These are phyloP conservation scores for Plectosphaerella plurivora DNA, from an alignment of 2,329 filamentous ascomycete species.

Conservation along the genomic window DNA sequence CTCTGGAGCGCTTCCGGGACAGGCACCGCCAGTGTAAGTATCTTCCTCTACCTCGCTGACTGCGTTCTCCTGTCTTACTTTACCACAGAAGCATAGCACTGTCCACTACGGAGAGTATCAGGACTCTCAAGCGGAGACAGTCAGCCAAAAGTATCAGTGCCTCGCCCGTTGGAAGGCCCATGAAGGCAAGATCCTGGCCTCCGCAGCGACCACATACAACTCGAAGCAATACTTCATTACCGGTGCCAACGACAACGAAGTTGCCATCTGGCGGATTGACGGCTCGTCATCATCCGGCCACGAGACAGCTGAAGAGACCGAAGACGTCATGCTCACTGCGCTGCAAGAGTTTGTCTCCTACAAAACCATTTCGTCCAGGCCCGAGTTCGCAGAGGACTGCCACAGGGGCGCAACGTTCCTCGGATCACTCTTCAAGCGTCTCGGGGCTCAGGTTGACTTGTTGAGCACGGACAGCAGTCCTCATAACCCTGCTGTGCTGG, in stretches of 20 bases:
- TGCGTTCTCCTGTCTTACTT: slow-evolving; percentile 13
- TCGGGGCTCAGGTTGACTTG: slow-evolving; percentile 86
- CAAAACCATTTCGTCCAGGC: slow-evolving; percentile 84
- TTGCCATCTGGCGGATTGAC: slow-evolving; percentile 80
- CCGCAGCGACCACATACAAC: slow-evolving; percentile 66
- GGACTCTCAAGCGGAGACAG: slow-evolving; percentile 40
- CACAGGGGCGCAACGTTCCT: slow-evolving; percentile 88
- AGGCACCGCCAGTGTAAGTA: slow-evolving; percentile 73
- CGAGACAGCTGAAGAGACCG: slow-evolving; percentile 29
- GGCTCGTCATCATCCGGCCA: slow-evolving; percentile 10
- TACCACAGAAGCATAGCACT: slow-evolving; percentile 57
- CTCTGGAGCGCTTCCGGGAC: slow-evolving; percentile 87
- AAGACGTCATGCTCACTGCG: slow-evolving; percentile 62
- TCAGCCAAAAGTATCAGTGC: slow-evolving; percentile 79
- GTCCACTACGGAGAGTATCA: slow-evolving; percentile 58
- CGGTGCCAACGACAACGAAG: slow-evolving; percentile 84
- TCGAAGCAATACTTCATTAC: slow-evolving; percentile 84
- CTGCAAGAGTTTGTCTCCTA: slow-evolving; percentile 85
- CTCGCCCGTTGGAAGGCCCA: slow-evolving; percentile 78
- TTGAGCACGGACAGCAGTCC: slow-evolving; percentile 69
- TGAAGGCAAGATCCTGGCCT: slow-evolving; percentile 80
- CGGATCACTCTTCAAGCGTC: slow-evolving; percentile 83
- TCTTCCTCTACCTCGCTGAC: neutral
- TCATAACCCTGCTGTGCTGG: slow-evolving; percentile 90
- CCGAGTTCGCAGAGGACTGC: slow-evolving; percentile 86